phyloP scores from a whole-genome alignment of 176 grass and related monocot species.

The Cocos nucifera region DNA sequence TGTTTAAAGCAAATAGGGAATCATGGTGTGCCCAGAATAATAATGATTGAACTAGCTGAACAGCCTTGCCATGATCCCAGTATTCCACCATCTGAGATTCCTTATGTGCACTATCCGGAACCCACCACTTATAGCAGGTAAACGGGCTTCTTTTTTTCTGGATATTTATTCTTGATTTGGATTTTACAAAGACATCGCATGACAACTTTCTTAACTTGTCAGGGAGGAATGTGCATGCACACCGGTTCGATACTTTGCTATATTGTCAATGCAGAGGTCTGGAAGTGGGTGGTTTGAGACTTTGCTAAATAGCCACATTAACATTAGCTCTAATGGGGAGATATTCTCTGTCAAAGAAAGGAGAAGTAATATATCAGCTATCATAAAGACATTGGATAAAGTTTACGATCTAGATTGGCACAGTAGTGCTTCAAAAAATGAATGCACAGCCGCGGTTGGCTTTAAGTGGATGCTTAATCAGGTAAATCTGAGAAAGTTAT shows the following conservation, averaged over 20 bases:
- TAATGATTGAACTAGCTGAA: conserved; percentile 46
- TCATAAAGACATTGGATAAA: conserved; percentile 67
- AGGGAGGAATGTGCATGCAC: conserved; percentile 77
- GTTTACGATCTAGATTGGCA: conserved; percentile 86
- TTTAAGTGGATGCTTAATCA: conserved; percentile 99
- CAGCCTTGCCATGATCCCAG: conserved; percentile 35
- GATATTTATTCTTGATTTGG: conserved; percentile 13
- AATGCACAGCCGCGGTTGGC: conserved; percentile 82
- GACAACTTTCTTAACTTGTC: conserved; percentile 16
- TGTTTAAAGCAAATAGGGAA: conserved; percentile 64
- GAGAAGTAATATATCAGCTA: conserved; percentile 66
- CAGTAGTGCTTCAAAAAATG: conserved; percentile 86
- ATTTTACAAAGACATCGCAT: conserved; percentile 6
- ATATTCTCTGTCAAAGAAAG: conserved; percentile 79
- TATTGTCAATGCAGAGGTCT: conserved; percentile 74
- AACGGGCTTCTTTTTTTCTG: background rate
- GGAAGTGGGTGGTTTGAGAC: conserved; percentile 98
- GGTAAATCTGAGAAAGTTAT: conserved; percentile 24
- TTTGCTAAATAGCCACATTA: conserved; percentile 82
- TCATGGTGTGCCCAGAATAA: conserved; percentile 41
- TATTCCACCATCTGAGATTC: conserved; percentile 28
- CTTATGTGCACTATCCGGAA: conserved; percentile 64
- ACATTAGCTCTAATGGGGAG: conserved; percentile 89
- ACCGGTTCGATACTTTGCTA: conserved; percentile 66
- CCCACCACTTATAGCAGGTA: conserved; percentile 66